Evolutionary conservation across 805 yeast genomes (phyloP).

Genomic region (Wickerhamiella cacticola): DNA sequence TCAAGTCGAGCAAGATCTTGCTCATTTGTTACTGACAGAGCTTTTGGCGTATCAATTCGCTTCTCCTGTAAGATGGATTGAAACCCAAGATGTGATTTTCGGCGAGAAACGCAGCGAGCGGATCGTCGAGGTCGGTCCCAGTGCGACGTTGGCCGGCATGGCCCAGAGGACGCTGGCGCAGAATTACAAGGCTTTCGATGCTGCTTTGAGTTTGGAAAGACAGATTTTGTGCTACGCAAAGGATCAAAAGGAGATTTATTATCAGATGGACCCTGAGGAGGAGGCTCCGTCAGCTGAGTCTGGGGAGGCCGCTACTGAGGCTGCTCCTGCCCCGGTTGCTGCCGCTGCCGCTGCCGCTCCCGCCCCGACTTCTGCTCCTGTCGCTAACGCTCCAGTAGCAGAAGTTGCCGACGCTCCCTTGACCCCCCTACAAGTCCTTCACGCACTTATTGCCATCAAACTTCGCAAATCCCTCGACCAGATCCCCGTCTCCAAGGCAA

Average conservation of each 20-base stretch:
- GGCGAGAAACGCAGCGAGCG: slow-evolving; percentile 92
- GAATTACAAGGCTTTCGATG: slow-evolving; percentile 95
- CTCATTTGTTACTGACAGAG: slow-evolving; percentile 89
- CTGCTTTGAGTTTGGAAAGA: slow-evolving; percentile 85
- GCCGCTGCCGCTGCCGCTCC: slow-evolving; percentile 50
- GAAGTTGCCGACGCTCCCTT: slow-evolving; percentile 84
- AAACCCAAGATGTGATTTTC: slow-evolving; percentile 95
- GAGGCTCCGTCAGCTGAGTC: no score
- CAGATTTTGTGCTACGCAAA: slow-evolving; percentile 91
- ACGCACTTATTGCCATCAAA: slow-evolving; percentile 88
- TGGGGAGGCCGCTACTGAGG: slow-evolving; percentile 22
- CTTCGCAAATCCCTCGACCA: slow-evolving; percentile 82
- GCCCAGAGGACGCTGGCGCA: slow-evolving; percentile 91
- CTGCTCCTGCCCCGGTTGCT: slow-evolving; percentile 46
- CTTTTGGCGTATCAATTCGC: slow-evolving; percentile 97
- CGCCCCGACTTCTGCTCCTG: slow-evolving; percentile 49
- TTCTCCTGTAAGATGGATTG: slow-evolving; percentile 99
- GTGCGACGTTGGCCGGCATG: slow-evolving; percentile 98
- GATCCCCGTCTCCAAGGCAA: slow-evolving; percentile 79
- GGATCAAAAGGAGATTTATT: slow-evolving; percentile 92
- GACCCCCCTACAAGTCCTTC: slow-evolving; percentile 68
- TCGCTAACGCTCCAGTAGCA: slow-evolving; percentile 70
- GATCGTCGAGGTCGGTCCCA: slow-evolving; percentile 97
- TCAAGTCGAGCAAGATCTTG: slow-evolving; percentile 94
- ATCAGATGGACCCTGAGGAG: slow-evolving; percentile 41